Evolutionary conservation across 2,329 filamentous ascomycete species (phyloP), one percentile per base, ranked within the genome.

Genomic region (Clonostachys rhizophaga): DNA sequence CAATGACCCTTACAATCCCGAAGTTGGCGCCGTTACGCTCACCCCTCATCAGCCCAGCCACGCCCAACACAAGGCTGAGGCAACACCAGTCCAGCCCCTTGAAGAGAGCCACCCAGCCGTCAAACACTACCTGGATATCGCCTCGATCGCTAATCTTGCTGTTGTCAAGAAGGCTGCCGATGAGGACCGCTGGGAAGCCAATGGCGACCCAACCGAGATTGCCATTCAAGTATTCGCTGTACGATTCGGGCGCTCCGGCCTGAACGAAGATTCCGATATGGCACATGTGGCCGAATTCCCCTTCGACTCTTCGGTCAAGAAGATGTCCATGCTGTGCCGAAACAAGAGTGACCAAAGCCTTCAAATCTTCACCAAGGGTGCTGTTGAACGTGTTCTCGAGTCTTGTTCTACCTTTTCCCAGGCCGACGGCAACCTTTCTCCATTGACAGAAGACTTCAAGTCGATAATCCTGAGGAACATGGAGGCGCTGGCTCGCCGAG

Each of bases 241-340:
- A 40, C 79, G 86, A 12, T 89, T 89, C 59, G 69, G 79, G 47
- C 81, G 80, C 73, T 30, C 24, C 4, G 9, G 24, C 24, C 9
- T 30, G 24, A 82, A 83, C 50, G 73, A 78, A 9, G 45, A 50
- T 18, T 45, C 34, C 8, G 30, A 43, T 5, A 30, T 30, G 24
- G 9, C 24, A 30, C 33, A 36, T 14, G 66, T 83, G 20, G 79
- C 81, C 2, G 86, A 89, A 55, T 87, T 86, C 49, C 86, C 84
- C 0, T 90, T 89, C 52, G 86, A 89, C 58, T 88, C 84, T 0
- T 80, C 80, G 48, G 78, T 89, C 52, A 90, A 89, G 70, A 86
- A 84, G 56, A 89, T 89, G 86, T 86, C 84, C 0, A 84, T 87
- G 36, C 81, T 88, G 46, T 86, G 85, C 60, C 58, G 73, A 40